phyloP scores from a whole-genome alignment of 164 flowering plant species.

The Umbilicus rupestris region DNA sequence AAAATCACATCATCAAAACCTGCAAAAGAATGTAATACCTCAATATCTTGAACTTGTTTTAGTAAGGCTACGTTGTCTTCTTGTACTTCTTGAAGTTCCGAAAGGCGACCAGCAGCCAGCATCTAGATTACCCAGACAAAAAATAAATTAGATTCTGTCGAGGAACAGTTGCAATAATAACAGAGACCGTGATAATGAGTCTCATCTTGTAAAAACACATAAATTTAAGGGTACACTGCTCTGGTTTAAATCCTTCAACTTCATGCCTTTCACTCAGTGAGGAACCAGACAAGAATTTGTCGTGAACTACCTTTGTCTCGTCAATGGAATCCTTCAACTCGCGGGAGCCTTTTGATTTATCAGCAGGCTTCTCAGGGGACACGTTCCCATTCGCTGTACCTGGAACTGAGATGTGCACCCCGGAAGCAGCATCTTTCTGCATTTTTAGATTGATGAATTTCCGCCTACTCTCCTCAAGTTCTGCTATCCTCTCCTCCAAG shows the following conservation, averaged over 20 bases:
- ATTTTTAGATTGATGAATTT: constrained; percentile 67
- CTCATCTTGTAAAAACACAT: not conserved
- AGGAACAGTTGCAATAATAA: not conserved
- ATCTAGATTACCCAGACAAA: constrained; percentile 30
- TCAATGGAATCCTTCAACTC: constrained; percentile 76
- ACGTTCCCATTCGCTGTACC: constrained; percentile 51
- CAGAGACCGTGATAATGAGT: not conserved
- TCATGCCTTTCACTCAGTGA: not conserved
- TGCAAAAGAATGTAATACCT: constrained; percentile 37
- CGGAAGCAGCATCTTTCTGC: constrained; percentile 66
- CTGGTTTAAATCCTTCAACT: not conserved
- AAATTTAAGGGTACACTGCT: not conserved
- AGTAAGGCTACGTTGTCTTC: constrained; percentile 47
- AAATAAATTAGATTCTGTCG: not conserved
- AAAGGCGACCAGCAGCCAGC: constrained; percentile 60
- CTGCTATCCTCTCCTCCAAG: constrained; percentile 82
- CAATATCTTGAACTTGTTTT: constrained; percentile 60
- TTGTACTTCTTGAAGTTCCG: constrained; percentile 75
- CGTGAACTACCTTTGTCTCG: constrained; percentile 60
- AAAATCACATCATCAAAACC: not conserved
- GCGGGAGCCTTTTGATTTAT: constrained; percentile 41
- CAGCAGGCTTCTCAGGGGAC: constrained; percentile 62
- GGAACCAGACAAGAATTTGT: not conserved
- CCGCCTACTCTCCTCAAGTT: constrained; percentile 90
- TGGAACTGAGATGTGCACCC: constrained; percentile 30